A percentile compares a stretch with the other conserved stretches of the same genome.
Conservation (phyloP, 2,329 filamentous ascomycete genomes). For the Ophiocordyceps unilateralis region DNA sequence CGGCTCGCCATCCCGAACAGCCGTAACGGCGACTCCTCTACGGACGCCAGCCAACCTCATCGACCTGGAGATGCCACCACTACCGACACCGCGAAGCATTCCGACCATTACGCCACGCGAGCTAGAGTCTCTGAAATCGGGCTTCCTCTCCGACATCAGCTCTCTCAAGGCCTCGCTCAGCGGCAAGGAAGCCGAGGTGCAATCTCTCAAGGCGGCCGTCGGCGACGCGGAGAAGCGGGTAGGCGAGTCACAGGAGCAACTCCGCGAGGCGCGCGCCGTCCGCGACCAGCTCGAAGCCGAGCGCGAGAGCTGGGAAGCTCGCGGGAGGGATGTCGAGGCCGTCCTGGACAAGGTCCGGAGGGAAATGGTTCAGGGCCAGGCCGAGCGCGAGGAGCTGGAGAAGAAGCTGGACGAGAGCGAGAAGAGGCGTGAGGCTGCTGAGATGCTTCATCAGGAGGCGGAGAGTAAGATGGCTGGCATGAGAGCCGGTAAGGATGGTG, state of each 20-base stretch:
- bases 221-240: constrained; percentile 84
- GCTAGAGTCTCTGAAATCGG: constrained; percentile 80
- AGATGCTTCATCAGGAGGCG: constrained; percentile 59
- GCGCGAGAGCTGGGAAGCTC: constrained; percentile 67
- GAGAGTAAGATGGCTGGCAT: constrained; percentile 61
- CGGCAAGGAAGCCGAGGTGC: constrained; percentile 83
- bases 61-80: constrained; percentile 73
- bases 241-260: constrained; percentile 65
- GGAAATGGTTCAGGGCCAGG: constrained; percentile 61
- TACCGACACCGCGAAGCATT: constrained; percentile 79
- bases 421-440: constrained; percentile 53
- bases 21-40: constrained; percentile 5
- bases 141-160: constrained; percentile 81
- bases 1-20: constrained; percentile 15
- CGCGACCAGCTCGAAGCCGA: constrained; percentile 60
- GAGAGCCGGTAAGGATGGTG: constrained; percentile 39
- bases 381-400: constrained; percentile 65
- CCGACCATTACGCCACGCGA: constrained; percentile 85
- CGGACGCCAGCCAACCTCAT: constrained; percentile 41
- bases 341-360: constrained; percentile 66
- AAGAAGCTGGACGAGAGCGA: constrained; percentile 63
- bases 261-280: constrained; percentile 57
- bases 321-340: constrained; percentile 70
- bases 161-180: constrained; percentile 82
- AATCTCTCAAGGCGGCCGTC: constrained; percentile 72